Base-by-base conservation (phyloP, 768 basidiomycete species). In the Suillus subaureus region DNA sequence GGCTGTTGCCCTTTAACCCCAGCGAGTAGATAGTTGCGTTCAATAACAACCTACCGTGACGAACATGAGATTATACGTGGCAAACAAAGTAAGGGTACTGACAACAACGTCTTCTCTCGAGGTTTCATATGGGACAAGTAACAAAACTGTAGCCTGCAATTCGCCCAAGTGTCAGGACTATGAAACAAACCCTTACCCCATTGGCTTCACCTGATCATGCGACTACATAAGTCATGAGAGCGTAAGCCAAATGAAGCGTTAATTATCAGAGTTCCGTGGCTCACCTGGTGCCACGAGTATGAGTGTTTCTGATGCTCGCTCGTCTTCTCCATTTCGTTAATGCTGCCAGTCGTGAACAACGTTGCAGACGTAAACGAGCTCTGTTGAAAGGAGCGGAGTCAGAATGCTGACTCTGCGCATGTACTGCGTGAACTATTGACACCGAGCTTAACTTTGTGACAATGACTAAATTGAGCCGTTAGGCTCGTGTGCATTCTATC, bases 231-330 rank as follows among this genome's bases (percentile, higher is more conserved):
- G 47, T 55, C 62, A 63, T 64, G 40, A 55, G 51, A 68, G 49
- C 42, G 63, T 33, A 8, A 37, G 37, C 21, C 8, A 63, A 60
- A 63, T 60, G 62, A 40, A 63, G 28, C 15, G 16, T 39, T 21
- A 37, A 64, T 55, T 66, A 71, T 72, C 70, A 66, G 67, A 73
- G 58, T 47, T 60, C 18, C 9, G 42, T 67, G 69, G 23, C 31
- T 62, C 72, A 92, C 92, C 86, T 94, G 92, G 77, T 94, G 93
- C 92, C 92, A 94, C 68, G 92, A 92, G 71, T 94, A 94, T 23
- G 83, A 78, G 57, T 79, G 80, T 69, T 75, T 77, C 47, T 73
- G 76, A 61, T 66, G 68, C 13, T 75, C 72, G 65, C 71, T 69
- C 9, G 63, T 68, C 62, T 76, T 76, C 54, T 77, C 70, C 68